Base-by-base conservation (phyloP, 768 basidiomycete genomes). In the Podaxis sp. region DNA sequence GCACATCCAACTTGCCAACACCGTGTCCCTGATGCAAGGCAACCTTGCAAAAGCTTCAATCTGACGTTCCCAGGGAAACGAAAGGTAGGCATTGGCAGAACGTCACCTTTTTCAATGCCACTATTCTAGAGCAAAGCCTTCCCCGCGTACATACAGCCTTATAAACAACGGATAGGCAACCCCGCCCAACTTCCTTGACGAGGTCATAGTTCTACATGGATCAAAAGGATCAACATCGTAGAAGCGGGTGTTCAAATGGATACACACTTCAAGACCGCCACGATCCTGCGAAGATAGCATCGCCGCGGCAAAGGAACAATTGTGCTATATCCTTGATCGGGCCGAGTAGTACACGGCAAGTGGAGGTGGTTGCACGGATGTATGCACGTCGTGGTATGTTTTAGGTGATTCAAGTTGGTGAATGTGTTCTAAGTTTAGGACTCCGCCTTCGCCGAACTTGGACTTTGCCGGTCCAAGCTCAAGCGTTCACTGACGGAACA, bases 41-140 rank as follows among this genome's bases (percentile, higher is more conserved):
- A 40, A 40, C 24, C 54, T 56, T 54, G 52, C 19, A 56, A 17
- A 56, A 1, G 17, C 19, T 38, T 36, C 36, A 15, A 17, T 12
- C 15, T 38, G 38, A 39, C 6, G 53, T 75, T 13, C 44, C n/a
- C 12, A 17, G 44, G 30, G 30, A 9, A 33, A 33, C 9, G 30
- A 33, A 33, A n/a, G 7, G 44, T 7, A n/a, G 8, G 15, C 6
- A 19, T 19, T 84, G 86, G 17, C 88, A 87, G 58, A 89, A 89
- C 3, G 86, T 87, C 51, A 90, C 59, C 49, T 52, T 59, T 22
- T 56, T 56, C 4, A 53, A 12, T n/a, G 59, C 59, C 11, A 63
- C 19, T n/a, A 56, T n/a, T 22, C 61, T 54, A 26, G 51, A 52
- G 28, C 40, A 53, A 40, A 63, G 53, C 22, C 61, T 19, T n/a